These are phyloP conservation scores for Russula griseocarnosa DNA, from an alignment of 768 basidiomycete species.

Conservation along the genomic window DNA sequence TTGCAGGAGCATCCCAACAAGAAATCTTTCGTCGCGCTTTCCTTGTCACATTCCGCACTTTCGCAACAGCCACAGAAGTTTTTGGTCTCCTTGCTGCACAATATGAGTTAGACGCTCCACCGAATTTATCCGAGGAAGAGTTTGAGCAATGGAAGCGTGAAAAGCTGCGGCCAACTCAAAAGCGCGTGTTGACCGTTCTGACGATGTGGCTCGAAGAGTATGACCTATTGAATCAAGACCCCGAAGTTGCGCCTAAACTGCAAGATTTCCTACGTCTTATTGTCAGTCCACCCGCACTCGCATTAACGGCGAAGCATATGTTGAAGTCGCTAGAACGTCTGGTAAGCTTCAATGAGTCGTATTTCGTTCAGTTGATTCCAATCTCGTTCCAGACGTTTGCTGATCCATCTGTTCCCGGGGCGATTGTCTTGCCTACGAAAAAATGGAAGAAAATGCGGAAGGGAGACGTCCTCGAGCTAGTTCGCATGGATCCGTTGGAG, in stretches of 20 bases:
- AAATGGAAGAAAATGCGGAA: slow-evolving; percentile 45
- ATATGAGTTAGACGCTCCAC: slow-evolving; percentile 52
- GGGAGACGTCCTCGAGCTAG: slow-evolving; percentile 54
- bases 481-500: slow-evolving; percentile 60
- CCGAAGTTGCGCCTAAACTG: slow-evolving; percentile 53
- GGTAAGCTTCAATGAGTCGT: slow-evolving; percentile 39
- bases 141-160: slow-evolving; percentile 61
- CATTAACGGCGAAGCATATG: slow-evolving; percentile 46
- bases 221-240: slow-evolving; percentile 59
- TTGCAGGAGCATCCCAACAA: slow-evolving; percentile 30
- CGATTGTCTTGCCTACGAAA: slow-evolving; percentile 23
- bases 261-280: slow-evolving; percentile 51
- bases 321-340: slow-evolving; percentile 51
- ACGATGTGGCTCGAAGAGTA: slow-evolving; percentile 60
- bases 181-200: slow-evolving; percentile 54
- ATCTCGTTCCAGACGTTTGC: slow-evolving; percentile 24
- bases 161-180: slow-evolving; percentile 59
- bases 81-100: slow-evolving; percentile 65
- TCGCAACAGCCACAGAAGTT: slow-evolving; percentile 62
- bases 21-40: slow-evolving; percentile 56
- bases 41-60: slow-evolving; percentile 78
- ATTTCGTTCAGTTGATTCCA: not conserved
- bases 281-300: slow-evolving; percentile 39
- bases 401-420: slow-evolving; percentile 10
- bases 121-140: slow-evolving; percentile 46